Conservation (phyloP, 2,329 filamentous ascomycete genomes). For the Phialemoniopsis sp. region DNA sequence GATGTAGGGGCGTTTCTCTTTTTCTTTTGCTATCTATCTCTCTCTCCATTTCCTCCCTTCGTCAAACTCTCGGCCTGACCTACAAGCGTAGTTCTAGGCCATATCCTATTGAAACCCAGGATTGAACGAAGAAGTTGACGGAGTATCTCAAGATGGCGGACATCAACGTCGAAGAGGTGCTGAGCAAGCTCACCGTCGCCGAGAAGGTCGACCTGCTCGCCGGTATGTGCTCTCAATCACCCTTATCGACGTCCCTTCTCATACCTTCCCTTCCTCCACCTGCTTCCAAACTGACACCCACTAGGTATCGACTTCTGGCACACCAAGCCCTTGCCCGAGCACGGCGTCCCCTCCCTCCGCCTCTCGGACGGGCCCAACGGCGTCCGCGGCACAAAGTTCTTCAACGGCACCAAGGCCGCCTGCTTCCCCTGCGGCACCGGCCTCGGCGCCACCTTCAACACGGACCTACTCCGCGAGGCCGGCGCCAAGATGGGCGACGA, state of each 20-base stretch:
- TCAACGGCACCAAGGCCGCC: slow-evolving; percentile 57
- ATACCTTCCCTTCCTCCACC: too few species aligned
- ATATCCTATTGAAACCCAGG: too few species aligned
- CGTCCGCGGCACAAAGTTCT: slow-evolving; percentile 64
- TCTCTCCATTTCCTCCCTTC: too few species aligned
- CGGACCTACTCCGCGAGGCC: slow-evolving; percentile 43
- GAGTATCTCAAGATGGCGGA: slow-evolving; percentile 35
- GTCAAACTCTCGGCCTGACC: too few species aligned
- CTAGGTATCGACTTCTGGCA: slow-evolving; percentile 67
- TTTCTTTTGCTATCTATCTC: too few species aligned
- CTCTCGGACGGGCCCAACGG: slow-evolving; percentile 68
- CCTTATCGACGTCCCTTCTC: background rate
- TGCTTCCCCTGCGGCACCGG: slow-evolving; percentile 58
- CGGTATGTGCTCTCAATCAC: slow-evolving; percentile 33
- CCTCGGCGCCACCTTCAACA: slow-evolving; percentile 55
- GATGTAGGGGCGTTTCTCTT: too few species aligned
- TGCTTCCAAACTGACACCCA: slow-evolving; percentile 1
- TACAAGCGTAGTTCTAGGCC: too few species aligned
- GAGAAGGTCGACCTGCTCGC: slow-evolving; percentile 52
- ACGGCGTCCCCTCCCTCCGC: slow-evolving; percentile 60
- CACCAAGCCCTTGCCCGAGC: slow-evolving; percentile 54
- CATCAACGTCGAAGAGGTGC: slow-evolving; percentile 48
- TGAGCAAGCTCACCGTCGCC: slow-evolving; percentile 46
- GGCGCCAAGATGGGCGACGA: slow-evolving; percentile 49
- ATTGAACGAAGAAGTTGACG: background rate